A percentile compares a stretch with the other conserved stretches of the same genome.
Conservation (phyloP, 257 asterid species). For the Dorcoceras hygrometricum region DNA sequence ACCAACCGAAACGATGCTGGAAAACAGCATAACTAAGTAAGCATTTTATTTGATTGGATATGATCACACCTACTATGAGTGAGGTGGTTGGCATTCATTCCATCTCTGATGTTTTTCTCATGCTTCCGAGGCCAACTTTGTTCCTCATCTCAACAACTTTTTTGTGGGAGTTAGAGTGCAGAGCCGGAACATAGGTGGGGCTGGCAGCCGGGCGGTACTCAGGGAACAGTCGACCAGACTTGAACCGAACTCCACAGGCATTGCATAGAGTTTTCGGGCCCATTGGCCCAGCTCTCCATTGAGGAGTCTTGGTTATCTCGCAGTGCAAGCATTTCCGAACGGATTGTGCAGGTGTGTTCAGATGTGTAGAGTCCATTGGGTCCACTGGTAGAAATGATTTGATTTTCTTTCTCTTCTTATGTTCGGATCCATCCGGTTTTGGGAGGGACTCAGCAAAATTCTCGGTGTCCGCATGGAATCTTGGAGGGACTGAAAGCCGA, state of each 20-base stretch:
- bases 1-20: conserved; percentile 33
- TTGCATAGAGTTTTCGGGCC: conserved; percentile 66
- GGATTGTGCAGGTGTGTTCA: conserved; percentile 33
- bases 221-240: conserved; percentile 54
- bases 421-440: conserved; percentile 30
- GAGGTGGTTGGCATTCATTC: conserved; percentile 2
- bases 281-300: conserved; percentile 64
- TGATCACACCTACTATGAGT: neutral
- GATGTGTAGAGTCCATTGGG: conserved; percentile 21
- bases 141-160: conserved; percentile 55
- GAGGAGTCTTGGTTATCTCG: conserved; percentile 53
- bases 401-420: conserved; percentile 57
- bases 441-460: conserved; percentile 39
- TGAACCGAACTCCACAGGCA: conserved; percentile 63
- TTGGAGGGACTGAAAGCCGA: conserved; percentile 31
- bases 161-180: conserved; percentile 66
- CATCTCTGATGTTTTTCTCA: conserved; percentile 1
- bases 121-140: conserved; percentile 23
- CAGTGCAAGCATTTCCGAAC: conserved; percentile 60
- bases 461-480: conserved; percentile 35
- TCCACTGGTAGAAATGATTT: conserved; percentile 30
- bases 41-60: neutral
- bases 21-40: conserved; percentile 15
- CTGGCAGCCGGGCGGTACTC: conserved; percentile 66
- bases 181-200: conserved; percentile 48